Base-by-base conservation (phyloP, 805 yeast species). In the Sugiyamaella boreocaroliniensis region DNA sequence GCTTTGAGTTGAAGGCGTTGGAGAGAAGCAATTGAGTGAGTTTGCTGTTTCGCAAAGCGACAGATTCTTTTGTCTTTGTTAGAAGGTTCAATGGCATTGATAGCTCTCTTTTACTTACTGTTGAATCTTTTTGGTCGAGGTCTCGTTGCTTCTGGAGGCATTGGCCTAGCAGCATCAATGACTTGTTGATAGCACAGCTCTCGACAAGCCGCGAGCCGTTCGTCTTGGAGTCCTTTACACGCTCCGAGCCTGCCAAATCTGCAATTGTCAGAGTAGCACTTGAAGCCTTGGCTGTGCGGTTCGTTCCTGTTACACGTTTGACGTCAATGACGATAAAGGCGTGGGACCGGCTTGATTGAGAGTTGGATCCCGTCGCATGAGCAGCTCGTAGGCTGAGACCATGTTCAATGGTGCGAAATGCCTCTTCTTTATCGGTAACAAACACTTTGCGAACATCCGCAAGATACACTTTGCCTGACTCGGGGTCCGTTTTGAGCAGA, bases 201-300 rank as follows among this genome's bases (percentile, higher is more conserved):
- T 79, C 82, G 46, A 65, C 69, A 45, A 76, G 65, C 19, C 74
- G 69, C n/a, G 66, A 61, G 4, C 80, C 80, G 9, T 67, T 65
- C 0, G 80, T 74, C 50, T 69, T 70, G 1, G 81, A 75, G 11
- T 67, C 55, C 53, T 75, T 76, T 9, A 76, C 68, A 58, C 81
- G 68, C 61, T 79, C 82, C 8, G 79, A 69, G 1, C 82, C 81
- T 1, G 82, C 81, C 16, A 80, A 59, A 57, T 80, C 83, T 0
- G 77, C 78, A 43, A 80, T 62, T 0, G 78, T 74, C 26, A 79
- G 64, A 47, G 78, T 68, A 4, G 77, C 62, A 41, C 45, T 58
- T 46, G 16, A 48, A 67, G 48, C 56, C n/a, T n/a, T 9, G 19
- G 29, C 47, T 9, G 15, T 26, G 9, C 26, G 22, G n/a, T 15